A percentile compares a stretch with the other conserved stretches of the same genome.
Conservation (phyloP, 257 asterid species). For the Salvia miltiorrhiza region DNA sequence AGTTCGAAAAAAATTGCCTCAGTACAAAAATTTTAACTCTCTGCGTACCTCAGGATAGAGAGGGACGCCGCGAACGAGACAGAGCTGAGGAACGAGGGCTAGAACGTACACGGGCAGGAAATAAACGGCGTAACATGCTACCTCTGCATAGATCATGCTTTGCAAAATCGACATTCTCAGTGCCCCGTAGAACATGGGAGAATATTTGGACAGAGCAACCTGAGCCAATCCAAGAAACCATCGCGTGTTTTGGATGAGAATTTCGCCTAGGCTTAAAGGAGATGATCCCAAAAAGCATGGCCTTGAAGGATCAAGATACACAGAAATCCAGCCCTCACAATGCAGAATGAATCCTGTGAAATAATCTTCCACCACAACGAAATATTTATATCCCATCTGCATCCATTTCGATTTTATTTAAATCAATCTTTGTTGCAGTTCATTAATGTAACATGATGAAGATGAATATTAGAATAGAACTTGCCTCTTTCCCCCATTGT, state of each 20-base stretch:
- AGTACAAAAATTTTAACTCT: too few species aligned
- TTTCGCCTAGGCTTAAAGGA: slow-evolving; percentile 42
- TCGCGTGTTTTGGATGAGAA: slow-evolving; percentile 48
- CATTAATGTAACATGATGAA: too few species aligned
- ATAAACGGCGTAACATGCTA: slow-evolving; percentile 23
- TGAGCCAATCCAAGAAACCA: slow-evolving; percentile 47
- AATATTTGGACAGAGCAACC: slow-evolving; percentile 30
- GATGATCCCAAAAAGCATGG: slow-evolving; percentile 53
- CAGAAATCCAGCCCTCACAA: slow-evolving; percentile 60
- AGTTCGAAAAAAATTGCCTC: too few species aligned
- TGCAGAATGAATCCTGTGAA: slow-evolving; percentile 44
- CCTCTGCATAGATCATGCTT: slow-evolving; percentile 37
- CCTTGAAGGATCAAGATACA: slow-evolving; percentile 36
- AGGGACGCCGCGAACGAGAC: slow-evolving; percentile 34
- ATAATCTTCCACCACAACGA: slow-evolving; percentile 51
- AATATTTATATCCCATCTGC: slow-evolving; percentile 57
- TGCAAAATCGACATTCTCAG: slow-evolving; percentile 37
- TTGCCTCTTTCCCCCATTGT: slow-evolving; percentile 63
- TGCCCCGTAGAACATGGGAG: slow-evolving; percentile 42
- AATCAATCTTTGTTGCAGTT: not conserved
- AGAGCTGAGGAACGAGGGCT: slow-evolving; percentile 40
- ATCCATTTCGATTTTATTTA: not conserved
- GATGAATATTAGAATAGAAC: not conserved
- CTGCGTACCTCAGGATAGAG: slow-evolving; percentile 51
- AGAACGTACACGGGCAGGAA: slow-evolving; percentile 30